phyloP scores from a whole-genome alignment of 1,284 basidiomycete genomes.

The Leucoagaricus sp. region DNA sequence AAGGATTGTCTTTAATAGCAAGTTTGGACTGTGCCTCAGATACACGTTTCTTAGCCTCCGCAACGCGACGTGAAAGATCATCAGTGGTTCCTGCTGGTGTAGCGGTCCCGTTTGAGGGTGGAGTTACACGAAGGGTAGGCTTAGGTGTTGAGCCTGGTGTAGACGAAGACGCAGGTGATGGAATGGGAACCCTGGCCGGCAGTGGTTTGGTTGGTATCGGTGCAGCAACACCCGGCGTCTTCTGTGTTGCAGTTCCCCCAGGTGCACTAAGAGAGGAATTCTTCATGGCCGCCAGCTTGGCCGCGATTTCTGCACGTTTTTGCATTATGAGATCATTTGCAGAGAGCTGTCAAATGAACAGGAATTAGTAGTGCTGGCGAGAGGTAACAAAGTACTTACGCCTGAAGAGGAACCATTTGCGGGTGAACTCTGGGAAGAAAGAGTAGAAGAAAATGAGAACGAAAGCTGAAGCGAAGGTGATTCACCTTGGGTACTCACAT shows the following conservation, averaged over 20 bases:
- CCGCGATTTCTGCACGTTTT: slow-evolving; percentile 83
- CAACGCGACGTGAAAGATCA: slow-evolving; percentile 69
- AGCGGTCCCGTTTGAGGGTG: slow-evolving; percentile 30
- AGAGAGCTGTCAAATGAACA: slow-evolving; percentile 40
- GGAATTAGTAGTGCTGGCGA: slow-evolving; percentile 9
- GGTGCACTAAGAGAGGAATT: slow-evolving; percentile 45
- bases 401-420: slow-evolving; percentile 42
- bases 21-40: slow-evolving; percentile 77
- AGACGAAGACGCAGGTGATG: slow-evolving; percentile 30
- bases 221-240: slow-evolving; percentile 30
- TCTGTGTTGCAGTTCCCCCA: slow-evolving; percentile 33
- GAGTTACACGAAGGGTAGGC: slow-evolving; percentile 26
- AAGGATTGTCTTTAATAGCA: slow-evolving; percentile 77
- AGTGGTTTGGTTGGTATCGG: slow-evolving; percentile 33
- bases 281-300: slow-evolving; percentile 81
- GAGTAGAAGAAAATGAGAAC: slow-evolving; percentile 70
- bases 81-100: slow-evolving; percentile 47
- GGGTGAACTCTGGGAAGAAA: slow-evolving; percentile 57
- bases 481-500: slow-evolving; percentile 85
- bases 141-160: slow-evolving; percentile 29
- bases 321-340: slow-evolving; percentile 69
- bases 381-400: slow-evolving; percentile 31
- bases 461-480: slow-evolving; percentile 45
- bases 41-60: slow-evolving; percentile 79
- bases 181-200: slow-evolving; percentile 24